These are phyloP conservation scores for Fraxinus americana DNA, from an alignment of 257 asterid genomes.

Conservation along the genomic window DNA sequence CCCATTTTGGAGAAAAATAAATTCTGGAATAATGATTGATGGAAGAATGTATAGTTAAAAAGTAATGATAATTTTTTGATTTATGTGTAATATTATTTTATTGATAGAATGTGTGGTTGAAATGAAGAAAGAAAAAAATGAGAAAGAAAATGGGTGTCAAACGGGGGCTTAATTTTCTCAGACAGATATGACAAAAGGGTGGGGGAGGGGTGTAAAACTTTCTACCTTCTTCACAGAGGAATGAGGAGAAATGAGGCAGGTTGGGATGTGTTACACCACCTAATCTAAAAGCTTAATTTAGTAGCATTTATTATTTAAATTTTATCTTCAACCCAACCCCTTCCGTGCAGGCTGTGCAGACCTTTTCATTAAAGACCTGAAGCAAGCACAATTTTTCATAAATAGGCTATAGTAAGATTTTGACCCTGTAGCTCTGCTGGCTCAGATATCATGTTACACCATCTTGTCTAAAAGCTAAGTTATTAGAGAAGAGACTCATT, in stretches of 20 bases:
- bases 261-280: background rate
- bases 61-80: too few relatives aligned
- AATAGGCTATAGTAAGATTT: background rate
- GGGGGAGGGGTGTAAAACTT: background rate
- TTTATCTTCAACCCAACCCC: background rate
- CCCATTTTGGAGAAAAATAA: too few relatives aligned
- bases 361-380: background rate
- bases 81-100: too few relatives aligned
- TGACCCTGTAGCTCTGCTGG: background rate
- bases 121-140: too few relatives aligned
- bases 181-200: background rate
- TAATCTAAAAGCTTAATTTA: background rate
- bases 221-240: background rate
- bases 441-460: background rate
- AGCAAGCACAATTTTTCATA: background rate
- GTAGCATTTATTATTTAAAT: background rate
- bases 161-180: background rate
- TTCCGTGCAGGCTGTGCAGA: background rate
- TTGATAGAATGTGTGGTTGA: too few relatives aligned
- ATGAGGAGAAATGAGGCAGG: background rate
- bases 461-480: background rate
- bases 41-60: too few relatives aligned
- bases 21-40: too few relatives aligned
- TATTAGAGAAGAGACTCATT: background rate
- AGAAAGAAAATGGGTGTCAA: too few relatives aligned